Evolutionary conservation across 805 yeast species (phyloP).

Genomic region (Priceomyces melissophilus): DNA sequence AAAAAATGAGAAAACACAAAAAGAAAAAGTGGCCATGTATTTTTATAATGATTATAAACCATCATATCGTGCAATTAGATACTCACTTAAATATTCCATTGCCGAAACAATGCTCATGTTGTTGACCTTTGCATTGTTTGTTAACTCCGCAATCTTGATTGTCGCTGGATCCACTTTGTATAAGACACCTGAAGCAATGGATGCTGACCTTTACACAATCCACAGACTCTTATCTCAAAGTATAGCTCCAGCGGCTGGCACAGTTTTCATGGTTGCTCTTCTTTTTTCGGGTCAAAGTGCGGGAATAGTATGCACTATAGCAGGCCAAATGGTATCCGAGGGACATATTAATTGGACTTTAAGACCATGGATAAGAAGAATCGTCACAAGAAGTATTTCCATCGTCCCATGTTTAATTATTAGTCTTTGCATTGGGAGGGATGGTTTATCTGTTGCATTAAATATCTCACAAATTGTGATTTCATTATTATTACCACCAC

Average conservation of each 20-base stretch:
- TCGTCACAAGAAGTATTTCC: conserved; percentile 73
- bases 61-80: conserved; percentile 64
- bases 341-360: conserved; percentile 84
- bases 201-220: conserved; percentile 80
- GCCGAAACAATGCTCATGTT: conserved; percentile 68
- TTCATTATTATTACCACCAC: conserved; percentile 77
- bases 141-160: conserved; percentile 77
- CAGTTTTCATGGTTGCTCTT: conserved; percentile 79
- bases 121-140: conserved; percentile 78
- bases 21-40: conserved; percentile 22
- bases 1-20: conserved; percentile 8
- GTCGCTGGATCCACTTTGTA: conserved; percentile 79
- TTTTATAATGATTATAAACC: conserved; percentile 58
- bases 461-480: conserved; percentile 85
- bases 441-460: conserved; percentile 67
- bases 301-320: conserved; percentile 88
- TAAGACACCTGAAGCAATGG: conserved; percentile 65
- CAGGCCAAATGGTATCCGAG: conserved; percentile 90
- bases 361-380: conserved; percentile 75
- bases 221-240: conserved; percentile 57
- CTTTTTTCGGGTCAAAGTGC: conserved; percentile 87
- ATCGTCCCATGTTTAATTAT: conserved; percentile 78
- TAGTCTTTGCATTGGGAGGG: conserved; percentile 66
- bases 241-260: conserved; percentile 76
- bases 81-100: conserved; percentile 69